These are phyloP conservation scores for Allium sativum DNA, from an alignment of 106 monocot species.

Conservation along the genomic window DNA sequence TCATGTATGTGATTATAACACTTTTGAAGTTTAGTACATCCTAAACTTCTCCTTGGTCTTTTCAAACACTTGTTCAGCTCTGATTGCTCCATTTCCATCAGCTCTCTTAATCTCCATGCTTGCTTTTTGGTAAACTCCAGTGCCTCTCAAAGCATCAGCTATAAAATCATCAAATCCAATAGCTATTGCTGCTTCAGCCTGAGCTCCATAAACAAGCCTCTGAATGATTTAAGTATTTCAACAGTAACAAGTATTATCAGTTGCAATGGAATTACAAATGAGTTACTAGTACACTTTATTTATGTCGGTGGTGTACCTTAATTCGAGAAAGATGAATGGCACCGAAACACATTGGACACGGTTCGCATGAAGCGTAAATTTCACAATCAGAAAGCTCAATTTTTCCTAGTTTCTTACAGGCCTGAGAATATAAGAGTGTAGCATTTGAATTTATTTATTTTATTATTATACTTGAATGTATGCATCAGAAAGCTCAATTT, in stretches of 20 bases:
- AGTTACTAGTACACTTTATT: background rate
- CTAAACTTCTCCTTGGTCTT: conserved; percentile 69
- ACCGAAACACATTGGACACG: conserved; percentile 84
- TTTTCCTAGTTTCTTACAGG: conserved; percentile 72
- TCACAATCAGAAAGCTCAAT: conserved; percentile 78
- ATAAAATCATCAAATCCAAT: conserved; percentile 80
- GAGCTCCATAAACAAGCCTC: conserved; percentile 74
- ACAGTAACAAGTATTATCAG: background rate
- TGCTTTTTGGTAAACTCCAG: conserved; percentile 61
- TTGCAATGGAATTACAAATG: background rate
- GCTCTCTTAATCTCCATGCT: conserved; percentile 54
- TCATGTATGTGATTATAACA: too few species aligned
- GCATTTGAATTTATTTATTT: background rate
- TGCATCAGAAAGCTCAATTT: conserved; percentile 58
- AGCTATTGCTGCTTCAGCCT: conserved; percentile 76
- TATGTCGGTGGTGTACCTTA: conserved; percentile 23
- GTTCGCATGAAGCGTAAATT: conserved; percentile 73
- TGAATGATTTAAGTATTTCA: conserved; percentile 10
- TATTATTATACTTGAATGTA: background rate
- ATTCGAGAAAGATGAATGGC: conserved; percentile 70
- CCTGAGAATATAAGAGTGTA: conserved; percentile 19
- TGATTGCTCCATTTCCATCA: conserved; percentile 62
- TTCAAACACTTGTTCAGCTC: conserved; percentile 73
- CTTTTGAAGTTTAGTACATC: conserved; percentile 25
- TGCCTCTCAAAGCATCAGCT: conserved; percentile 63